Percentiles rank a stretch among this genome's conserved stretches.
Evolutionary conservation across 73 alveolate species (phyloP).

Genomic region (Halteria grandinella): DNA sequence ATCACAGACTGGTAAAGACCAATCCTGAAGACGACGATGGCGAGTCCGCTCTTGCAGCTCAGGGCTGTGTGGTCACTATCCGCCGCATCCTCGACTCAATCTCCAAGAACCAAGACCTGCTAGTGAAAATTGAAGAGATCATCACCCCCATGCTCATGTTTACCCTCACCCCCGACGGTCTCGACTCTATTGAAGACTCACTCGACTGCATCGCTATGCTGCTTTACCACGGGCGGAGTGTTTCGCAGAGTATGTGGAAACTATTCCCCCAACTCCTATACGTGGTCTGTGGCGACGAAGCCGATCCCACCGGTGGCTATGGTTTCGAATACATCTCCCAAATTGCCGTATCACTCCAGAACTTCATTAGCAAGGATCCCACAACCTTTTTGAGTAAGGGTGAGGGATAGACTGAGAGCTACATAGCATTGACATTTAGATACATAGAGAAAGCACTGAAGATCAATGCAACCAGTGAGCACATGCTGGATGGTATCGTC

Average conservation of each 20-base stretch:
- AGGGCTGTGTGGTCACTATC: conserved; percentile 84
- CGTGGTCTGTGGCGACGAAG: conserved; percentile 44
- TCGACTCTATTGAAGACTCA: conserved; percentile 78
- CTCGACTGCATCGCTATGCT: conserved; percentile 82
- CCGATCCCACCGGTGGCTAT: conserved; percentile 73
- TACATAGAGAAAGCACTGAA: conserved; percentile 37
- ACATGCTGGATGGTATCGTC: conserved; percentile 64
- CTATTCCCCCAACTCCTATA: conserved; percentile 47
- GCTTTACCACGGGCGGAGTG: conserved; percentile 69
- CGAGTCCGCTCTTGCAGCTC: conserved; percentile 76
- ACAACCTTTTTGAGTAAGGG: conserved; percentile 59
- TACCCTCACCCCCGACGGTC: conserved; percentile 71
- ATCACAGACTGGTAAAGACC: conserved; percentile 59
- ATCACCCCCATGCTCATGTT: conserved; percentile 67
- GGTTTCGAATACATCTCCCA: conserved; percentile 72
- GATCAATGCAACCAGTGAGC: conserved; percentile 35
- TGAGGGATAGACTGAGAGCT: conserved; percentile 49
- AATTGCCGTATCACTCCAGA: conserved; percentile 71
- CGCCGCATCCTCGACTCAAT: conserved; percentile 73
- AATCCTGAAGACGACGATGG: conserved; percentile 77
- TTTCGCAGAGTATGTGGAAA: conserved; percentile 51
- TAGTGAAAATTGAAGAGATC: conserved; percentile 44
- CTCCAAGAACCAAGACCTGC: conserved; percentile 37
- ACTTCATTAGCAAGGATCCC: conserved; percentile 75
- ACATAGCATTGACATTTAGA: conserved; percentile 40